phyloP scores from a whole-genome alignment of 1,284 basidiomycete genomes.

The Cutaneotrichosporon dermatis region DNA sequence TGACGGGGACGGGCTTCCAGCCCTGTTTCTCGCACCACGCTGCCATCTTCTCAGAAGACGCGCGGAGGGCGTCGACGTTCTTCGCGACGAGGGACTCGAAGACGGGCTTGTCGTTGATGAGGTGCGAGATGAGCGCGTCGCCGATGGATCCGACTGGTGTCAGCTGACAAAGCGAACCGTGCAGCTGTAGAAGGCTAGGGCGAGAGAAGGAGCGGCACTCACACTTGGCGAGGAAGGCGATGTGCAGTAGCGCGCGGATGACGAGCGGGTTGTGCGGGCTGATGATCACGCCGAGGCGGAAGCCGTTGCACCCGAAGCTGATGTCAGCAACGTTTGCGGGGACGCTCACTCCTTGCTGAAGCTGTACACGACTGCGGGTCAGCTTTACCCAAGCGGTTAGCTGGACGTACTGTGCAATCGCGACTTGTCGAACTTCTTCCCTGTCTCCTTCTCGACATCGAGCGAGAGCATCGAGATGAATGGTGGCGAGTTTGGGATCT shows the following conservation, averaged over 20 bases:
- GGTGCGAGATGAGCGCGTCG: conserved; percentile 41
- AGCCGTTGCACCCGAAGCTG: conserved; percentile 51
- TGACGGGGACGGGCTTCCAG: conserved; percentile 34
- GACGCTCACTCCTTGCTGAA: conserved; percentile 47
- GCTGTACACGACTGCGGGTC: conserved; percentile 37
- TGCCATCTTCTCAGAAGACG: conserved; percentile 33
- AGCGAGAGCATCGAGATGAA: conserved; percentile 49
- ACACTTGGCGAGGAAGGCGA: conserved; percentile 43
- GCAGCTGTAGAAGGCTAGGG: no score
- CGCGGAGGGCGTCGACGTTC: conserved; percentile 34
- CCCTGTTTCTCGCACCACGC: conserved; percentile 41
- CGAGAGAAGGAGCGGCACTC: conserved; percentile 7
- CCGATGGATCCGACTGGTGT: conserved; percentile 40
- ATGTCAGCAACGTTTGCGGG: conserved; percentile 1
- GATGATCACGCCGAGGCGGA: conserved; percentile 46
- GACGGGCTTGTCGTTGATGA: conserved; percentile 30
- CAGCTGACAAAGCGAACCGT: neutral
- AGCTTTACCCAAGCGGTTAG: neutral
- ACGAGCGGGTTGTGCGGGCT: conserved; percentile 47
- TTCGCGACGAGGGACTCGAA: conserved; percentile 30
- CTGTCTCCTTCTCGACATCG: conserved; percentile 47
- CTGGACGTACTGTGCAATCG: conserved; percentile 42
- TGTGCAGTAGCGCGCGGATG: conserved; percentile 42
- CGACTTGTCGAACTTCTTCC: conserved; percentile 39
- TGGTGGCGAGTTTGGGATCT: conserved; percentile 28